Evolutionary conservation across 148 eudicot species (phyloP), one percentile per base, ranked within the genome.

Genomic region (Rhododendron williamsianum): DNA sequence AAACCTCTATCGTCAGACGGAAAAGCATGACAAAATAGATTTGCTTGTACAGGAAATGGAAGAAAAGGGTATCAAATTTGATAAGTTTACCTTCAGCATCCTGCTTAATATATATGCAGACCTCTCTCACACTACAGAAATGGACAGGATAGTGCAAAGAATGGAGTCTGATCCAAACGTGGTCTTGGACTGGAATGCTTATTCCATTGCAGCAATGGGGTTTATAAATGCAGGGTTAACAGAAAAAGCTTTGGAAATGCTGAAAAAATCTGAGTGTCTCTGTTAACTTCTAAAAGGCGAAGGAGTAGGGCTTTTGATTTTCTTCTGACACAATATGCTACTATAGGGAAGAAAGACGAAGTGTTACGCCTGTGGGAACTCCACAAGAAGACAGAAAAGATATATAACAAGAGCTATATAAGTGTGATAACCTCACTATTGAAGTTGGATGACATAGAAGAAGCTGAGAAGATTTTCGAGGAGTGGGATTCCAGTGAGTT

Each of bases 401-500:
- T 85, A 21, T 56, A 73, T 80, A 90, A 89, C 85, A 86, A 27
- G 46, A 83, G 89, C 85, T 92, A 92, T 73, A 84, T 89, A 4
- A 71, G 43, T 36, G 83, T 92, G 85, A 65, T 92, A 79, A 38
- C 80, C 73, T 87, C 92, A 6, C 63, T 92, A 45, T 78, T 92
- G 86, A 90, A 88, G 82, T 84, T 89, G 4, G 88, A 89, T 46
- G 91, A 90, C 78, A 16, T 87, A 9, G 92, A 87, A 87, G 84
- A 84, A 38, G 91, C 93, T 19, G 91, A 92, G 82, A 67, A 87
- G 82, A 80, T 90, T 58, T 85, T 89, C 4, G 84, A 86, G 43
- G 93, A 88, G 77, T 92, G 92, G 93, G 91, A 90, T 83, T 82
- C 81, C 27, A 84, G 87, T 60, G 74, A 86, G 60, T 84, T 87